Base-by-base conservation (phyloP, 306 rosid genomes). In the Trichosanthes cucumerina region DNA sequence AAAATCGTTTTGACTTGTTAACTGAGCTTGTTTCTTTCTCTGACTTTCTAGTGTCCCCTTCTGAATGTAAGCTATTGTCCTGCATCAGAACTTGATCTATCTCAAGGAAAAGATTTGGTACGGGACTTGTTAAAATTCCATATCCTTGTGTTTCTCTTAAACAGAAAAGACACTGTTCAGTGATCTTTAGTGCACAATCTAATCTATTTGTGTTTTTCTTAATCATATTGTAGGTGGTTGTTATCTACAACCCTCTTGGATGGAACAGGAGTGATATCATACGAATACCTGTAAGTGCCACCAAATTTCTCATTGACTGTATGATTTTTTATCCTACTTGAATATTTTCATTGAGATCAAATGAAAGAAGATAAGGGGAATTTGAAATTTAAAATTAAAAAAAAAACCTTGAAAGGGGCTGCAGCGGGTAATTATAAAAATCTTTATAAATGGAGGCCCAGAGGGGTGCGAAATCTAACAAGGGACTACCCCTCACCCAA, bases 181-280 rank as follows among this genome's bases (percentile, higher is more conserved):
- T 23, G 49, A 79, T 79, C 44, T 80, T 66, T 36, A 75, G 31
- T 54, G 19, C 44, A 44, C 71, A 50, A 72, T 81, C 49, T 84
- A 23, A 33, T 39, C 36, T 36, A 54, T 19, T 76, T 68, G 70
- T 50, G 71, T 75, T 54, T 79, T 81, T 81, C 6, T 6, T 39
- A 1, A 43, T 43, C 23, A 14, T 85, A 49, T 82, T 34, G n/a
- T 82, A 88, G 91, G 38, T 81, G 54, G 82, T 83, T 52, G 60
- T 88, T 76, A 80, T 71, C 77, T 88, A 88, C 87, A 88, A 88
- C 73, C 60, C 91, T 82, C 88, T 88, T 46, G 91, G 91, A 85
- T 88, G 89, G 91, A 83, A 76, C 71, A 85, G 91, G 80, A 78
- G 79, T 12, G 89, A 85, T 47, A 80, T 86, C 26, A 44, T 88